Percentiles rank a stretch among this genome's conserved stretches.
Evolutionary conservation across 768 basidiomycete species (phyloP).

Genomic region (Rubroboletus pulcherrimus): DNA sequence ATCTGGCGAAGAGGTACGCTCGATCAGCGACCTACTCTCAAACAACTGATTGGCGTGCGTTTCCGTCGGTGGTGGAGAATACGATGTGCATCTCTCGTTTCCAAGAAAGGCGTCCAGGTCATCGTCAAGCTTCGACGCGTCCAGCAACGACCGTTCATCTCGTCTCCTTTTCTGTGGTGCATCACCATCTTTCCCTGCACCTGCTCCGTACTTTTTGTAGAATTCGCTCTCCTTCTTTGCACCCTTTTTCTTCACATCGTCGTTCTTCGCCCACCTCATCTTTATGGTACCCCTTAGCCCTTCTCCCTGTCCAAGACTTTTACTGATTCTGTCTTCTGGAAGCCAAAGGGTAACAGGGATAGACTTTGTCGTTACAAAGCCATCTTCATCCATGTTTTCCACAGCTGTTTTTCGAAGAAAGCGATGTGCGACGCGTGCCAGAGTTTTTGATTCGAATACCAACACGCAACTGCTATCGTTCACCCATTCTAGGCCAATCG

Average conservation of each 20-base stretch:
- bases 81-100: slow-evolving; percentile 35
- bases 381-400: slow-evolving; percentile 52
- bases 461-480: slow-evolving; percentile 80
- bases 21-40: slow-evolving; percentile 49
- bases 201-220: slow-evolving; percentile 67
- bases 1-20: slow-evolving; percentile 51
- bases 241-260: slow-evolving; percentile 76
- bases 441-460: slow-evolving; percentile 57
- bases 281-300: slow-evolving; percentile 62
- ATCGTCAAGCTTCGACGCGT: slow-evolving; percentile 51
- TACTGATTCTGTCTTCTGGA: slow-evolving; percentile 71
- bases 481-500: slow-evolving; percentile 81
- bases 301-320: slow-evolving; percentile 64
- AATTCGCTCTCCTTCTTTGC: slow-evolving; percentile 72
- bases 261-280: slow-evolving; percentile 72
- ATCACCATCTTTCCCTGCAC: slow-evolving; percentile 59
- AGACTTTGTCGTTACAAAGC: slow-evolving; percentile 59
- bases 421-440: slow-evolving; percentile 51
- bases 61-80: slow-evolving; percentile 53
- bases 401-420: slow-evolving; percentile 47
- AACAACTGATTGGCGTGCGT: slow-evolving; percentile 67
- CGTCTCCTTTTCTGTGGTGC: slow-evolving; percentile 36
- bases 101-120: slow-evolving; percentile 70
- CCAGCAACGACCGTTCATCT: slow-evolving; percentile 30
- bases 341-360: slow-evolving; percentile 78